These are phyloP conservation scores for Microstroma glucosiphilum DNA, from an alignment of 1,284 basidiomycete species.

Conservation along the genomic window DNA sequence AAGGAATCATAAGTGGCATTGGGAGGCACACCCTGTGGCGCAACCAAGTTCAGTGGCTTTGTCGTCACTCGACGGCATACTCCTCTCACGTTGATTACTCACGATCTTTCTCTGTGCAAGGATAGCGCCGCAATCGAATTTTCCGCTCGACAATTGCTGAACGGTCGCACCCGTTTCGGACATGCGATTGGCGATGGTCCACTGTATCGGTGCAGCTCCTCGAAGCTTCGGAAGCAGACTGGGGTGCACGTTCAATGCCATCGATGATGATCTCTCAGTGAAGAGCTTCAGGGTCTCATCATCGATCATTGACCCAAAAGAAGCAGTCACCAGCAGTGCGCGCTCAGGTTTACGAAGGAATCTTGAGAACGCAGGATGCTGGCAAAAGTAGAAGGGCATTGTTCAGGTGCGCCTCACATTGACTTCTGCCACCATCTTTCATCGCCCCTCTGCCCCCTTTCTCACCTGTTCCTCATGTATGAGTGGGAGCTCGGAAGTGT, in stretches of 20 bases:
- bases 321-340: constrained; percentile 72
- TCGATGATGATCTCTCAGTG: constrained; percentile 59
- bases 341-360: constrained; percentile 30
- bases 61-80: constrained; percentile 5
- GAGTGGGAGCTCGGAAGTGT: background rate
- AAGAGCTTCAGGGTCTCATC: constrained; percentile 56
- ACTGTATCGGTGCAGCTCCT: constrained; percentile 88
- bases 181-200: constrained; percentile 57
- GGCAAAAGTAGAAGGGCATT: constrained; percentile 10
- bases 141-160: constrained; percentile 28
- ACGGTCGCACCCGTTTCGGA: constrained; percentile 30
- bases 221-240: constrained; percentile 81
- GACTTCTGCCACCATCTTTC: too few relatives aligned
- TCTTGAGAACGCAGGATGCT: constrained; percentile 18
- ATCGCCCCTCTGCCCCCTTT: too few relatives aligned
- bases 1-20: constrained; percentile 59
- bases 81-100: background rate
- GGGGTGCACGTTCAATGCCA: constrained; percentile 84
- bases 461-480: background rate
- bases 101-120: constrained; percentile 12
- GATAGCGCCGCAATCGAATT: constrained; percentile 32
- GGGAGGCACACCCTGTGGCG: constrained; percentile 51
- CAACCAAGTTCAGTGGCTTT: constrained; percentile 4
- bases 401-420: too few relatives aligned
- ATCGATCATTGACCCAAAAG: constrained; percentile 83